Conservation (phyloP, 148 eudicot species). For the Beta vulgaris region DNA sequence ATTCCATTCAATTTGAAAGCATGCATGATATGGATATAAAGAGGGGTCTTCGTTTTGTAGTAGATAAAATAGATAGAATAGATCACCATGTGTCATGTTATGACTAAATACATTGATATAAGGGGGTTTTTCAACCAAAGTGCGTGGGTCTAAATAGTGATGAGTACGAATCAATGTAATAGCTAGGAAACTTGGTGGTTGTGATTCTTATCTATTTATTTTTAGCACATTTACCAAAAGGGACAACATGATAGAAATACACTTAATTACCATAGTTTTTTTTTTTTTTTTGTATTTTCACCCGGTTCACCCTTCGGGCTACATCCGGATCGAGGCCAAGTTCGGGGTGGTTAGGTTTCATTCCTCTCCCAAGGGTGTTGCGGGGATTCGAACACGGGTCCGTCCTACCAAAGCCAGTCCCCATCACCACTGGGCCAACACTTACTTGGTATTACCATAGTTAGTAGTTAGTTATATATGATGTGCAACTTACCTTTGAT, state of each 20-base stretch:
- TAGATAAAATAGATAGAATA: background rate
- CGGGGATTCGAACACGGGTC: too few relatives aligned
- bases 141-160: slow-evolving; percentile 7
- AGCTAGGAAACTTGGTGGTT: background rate
- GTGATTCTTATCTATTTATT: background rate
- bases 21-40: background rate
- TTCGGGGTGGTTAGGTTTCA: too few relatives aligned
- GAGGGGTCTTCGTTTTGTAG: background rate
- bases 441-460: too few relatives aligned
- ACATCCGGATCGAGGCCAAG: too few relatives aligned
- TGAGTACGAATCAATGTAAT: background rate
- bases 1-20: background rate
- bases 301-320: too few relatives aligned
- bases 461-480: background rate
- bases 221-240: background rate
- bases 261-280: background rate
- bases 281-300: too few relatives aligned
- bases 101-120: background rate
- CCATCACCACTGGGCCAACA: too few relatives aligned
- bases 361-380: too few relatives aligned
- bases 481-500: background rate
- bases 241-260: background rate
- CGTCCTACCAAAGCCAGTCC: too few relatives aligned
- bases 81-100: slow-evolving; percentile 2
- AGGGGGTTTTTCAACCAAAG: background rate